These are phyloP conservation scores for Flaveria sonorensis DNA, from an alignment of 129 eudicot species.

Conservation along the genomic window DNA sequence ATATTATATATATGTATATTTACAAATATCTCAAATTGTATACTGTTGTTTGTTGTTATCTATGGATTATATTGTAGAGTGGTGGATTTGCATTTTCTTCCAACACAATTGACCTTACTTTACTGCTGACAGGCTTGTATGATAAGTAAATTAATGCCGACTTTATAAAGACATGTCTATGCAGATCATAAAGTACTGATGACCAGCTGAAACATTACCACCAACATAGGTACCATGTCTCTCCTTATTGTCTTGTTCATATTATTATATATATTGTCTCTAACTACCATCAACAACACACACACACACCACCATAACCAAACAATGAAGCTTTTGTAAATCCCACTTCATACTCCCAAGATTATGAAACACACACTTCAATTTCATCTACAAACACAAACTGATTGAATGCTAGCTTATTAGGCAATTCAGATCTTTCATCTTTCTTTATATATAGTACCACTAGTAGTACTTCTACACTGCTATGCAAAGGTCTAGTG, in stretches of 20 bases:
- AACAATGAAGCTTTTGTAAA: conserved; percentile 31
- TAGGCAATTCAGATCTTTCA: conserved; percentile 49
- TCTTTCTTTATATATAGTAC: conserved; percentile 38
- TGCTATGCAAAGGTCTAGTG: conserved; percentile 42
- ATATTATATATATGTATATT: too few species aligned
- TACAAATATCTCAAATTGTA: not conserved
- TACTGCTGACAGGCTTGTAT: conserved; percentile 26
- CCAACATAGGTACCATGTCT: conserved; percentile 30
- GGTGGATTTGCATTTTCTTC: conserved; percentile 14
- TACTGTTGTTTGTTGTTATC: conserved; percentile 20
- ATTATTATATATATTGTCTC: conserved; percentile 14
- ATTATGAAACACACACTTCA: conserved; percentile 36
- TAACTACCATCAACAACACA: conserved; percentile 13
- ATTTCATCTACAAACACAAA: conserved; percentile 38
- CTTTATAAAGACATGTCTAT: conserved; percentile 27
- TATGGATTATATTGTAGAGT: conserved; percentile 12
- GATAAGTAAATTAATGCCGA: conserved; percentile 33
- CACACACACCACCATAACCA: conserved; percentile 10
- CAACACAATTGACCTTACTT: conserved; percentile 31
- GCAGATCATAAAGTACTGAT: conserved; percentile 31
- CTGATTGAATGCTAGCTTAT: conserved; percentile 38
- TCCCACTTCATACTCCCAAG: conserved; percentile 39
- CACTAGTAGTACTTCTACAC: conserved; percentile 6
- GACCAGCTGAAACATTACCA: conserved; percentile 34
- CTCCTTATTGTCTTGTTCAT: conserved; percentile 14